Base-by-base conservation (phyloP, 192 early-diverging fungal species). In the Gryganskiella cystojenkinii region DNA sequence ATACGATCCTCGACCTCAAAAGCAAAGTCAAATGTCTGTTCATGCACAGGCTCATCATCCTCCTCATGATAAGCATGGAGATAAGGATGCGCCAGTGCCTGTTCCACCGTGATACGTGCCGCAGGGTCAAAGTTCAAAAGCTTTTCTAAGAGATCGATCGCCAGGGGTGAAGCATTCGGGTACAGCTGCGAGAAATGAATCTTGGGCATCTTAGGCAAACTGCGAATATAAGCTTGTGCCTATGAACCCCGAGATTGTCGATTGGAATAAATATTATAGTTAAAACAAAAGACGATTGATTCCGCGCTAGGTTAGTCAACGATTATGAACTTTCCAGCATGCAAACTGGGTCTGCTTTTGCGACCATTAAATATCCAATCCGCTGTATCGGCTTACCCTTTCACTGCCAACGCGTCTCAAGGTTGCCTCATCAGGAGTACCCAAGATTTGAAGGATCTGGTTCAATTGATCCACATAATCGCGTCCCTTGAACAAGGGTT, bases 391-490 rank as follows among this genome's bases (percentile, higher is more conserved):
- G 15, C 65, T 81, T 81, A 93, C 90, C 69, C 96, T 86, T 64
- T 97, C 94, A 80, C 93, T 96, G 28, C 95, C 96, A 64, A 98
- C 94, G n/a, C 94, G 87, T 40, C 84, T 70, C 69, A 98, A 81
- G 4, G 94, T 95, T 22, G 86, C 93, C 65, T 94, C 94, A 78
- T 95, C 94, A 14, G 98, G 98, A 0, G 97, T 96, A 47, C 98
- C 98, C 37, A 98, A 88, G 50, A 99, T 92, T 56, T 89, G 87
- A 54, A 99, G 83, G 56, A 99, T 99, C 82, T 98, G 94, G 81
- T 97, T 98, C 67, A 99, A 84, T 79, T 99, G 98, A 78, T 99
- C 96, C 20, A 98, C 96, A 79, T 95, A 96, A 84, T 99, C 98
- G 40, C 92, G 87, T n/a, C 98, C 98, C 72, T 96, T 98, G 83